Evolutionary conservation across 176 grass and related monocot species (phyloP).

Genomic region (Lolium perenne): DNA sequence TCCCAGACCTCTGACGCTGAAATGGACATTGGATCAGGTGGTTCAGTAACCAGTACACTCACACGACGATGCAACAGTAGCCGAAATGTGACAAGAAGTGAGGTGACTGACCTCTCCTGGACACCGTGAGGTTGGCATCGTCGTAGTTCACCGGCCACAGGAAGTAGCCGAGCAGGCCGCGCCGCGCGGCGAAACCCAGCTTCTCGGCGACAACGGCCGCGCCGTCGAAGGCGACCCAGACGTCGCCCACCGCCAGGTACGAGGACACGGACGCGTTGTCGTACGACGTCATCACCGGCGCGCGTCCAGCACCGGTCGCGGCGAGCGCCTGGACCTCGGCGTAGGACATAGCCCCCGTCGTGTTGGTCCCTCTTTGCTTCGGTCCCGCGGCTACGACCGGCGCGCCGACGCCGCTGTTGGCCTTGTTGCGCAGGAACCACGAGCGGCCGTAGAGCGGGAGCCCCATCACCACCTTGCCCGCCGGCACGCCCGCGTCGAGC

Average conservation of each 20-base stretch:
- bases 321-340: constrained; percentile 69
- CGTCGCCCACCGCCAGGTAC: constrained; percentile 61
- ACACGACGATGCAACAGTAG: background rate
- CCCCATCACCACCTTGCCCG: constrained; percentile 79
- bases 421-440: constrained; percentile 83
- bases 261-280: constrained; percentile 65
- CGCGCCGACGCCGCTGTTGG: constrained; percentile 59
- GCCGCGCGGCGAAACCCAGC: constrained; percentile 57
- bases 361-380: constrained; percentile 67
- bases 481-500: constrained; percentile 75
- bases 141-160: constrained; percentile 89
- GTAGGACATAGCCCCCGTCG: constrained; percentile 74
- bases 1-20: constrained; percentile 69
- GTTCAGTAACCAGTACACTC: background rate
- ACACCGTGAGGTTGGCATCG: constrained; percentile 63
- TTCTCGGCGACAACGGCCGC: constrained; percentile 71
- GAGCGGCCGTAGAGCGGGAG: constrained; percentile 74
- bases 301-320: background rate
- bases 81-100: background rate
- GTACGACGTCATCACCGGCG: constrained; percentile 45
- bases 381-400: constrained; percentile 65
- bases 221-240: constrained; percentile 87
- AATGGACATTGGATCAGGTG: background rate
- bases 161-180: constrained; percentile 71
- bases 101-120: constrained; percentile 57